Base-by-base conservation (phyloP, 192 early-diverging fungal genomes). In the Mortierella alpina region DNA sequence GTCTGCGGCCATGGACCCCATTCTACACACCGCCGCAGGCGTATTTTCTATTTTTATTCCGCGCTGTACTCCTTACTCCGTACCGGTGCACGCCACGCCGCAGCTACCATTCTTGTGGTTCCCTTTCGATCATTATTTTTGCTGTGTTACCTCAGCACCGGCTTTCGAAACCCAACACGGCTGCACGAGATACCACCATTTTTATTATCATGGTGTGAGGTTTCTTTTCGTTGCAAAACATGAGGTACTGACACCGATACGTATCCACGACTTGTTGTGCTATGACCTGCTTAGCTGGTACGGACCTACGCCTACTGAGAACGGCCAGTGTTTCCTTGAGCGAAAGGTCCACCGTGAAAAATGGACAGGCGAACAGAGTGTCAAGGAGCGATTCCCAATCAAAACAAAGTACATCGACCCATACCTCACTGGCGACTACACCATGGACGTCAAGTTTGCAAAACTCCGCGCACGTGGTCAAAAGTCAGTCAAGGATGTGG, bases 351-450 rank as follows among this genome's bases (percentile, higher is more conserved):
- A 76, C 49, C 69, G 68, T 66, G 67, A 79, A 40, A 80, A 80
- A 49, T 80, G 77, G 77, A 80, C 77, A 5, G 84, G 80, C 64
- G 95, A 95, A 63, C 93, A 93, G 85, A 95, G 96, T 75, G 90
- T 96, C 60, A 98, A 98, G 74, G 92, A 94, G 57, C 92, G 96
- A 17, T 97, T 99, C 77, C 85, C 92, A 10, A 89, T 99, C 83
- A 97, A 99, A 83, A 96, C 98, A 67, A 95, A 96, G 75, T 88
- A 96, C 76, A 90, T 98, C 58, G 93, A 95, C 84, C 93, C 83
- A 62, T 98, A 93, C 82, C 76, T 98, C 17, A 63, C 84, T 4
- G 98, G 97, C 48, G 80, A 84, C 0, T 93, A 93, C 74, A 89
- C 88, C 13, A 89, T 96, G 73, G 90, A 92, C 40, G 88, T 94